Evolutionary conservation across 352 stramenopile species (phyloP).

Genomic region (Phytophthora aleatoria): DNA sequence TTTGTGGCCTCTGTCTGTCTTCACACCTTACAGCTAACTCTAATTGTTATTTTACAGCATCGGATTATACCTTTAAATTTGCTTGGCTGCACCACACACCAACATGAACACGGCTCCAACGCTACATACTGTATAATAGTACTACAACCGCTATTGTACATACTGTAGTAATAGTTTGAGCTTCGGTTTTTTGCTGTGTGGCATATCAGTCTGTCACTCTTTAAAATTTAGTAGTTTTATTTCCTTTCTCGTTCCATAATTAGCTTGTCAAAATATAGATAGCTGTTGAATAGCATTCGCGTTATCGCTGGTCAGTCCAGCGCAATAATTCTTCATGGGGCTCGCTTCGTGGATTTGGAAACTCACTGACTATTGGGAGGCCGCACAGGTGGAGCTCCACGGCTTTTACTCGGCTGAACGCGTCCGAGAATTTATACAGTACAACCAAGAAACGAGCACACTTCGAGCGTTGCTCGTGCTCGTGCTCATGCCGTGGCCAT

Average conservation of each 20-base stretch:
- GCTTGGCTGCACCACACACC: conserved; percentile 26
- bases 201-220: not conserved
- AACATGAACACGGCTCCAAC: not conserved
- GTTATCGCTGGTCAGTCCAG: not conserved
- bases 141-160: too few species aligned
- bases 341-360: not conserved
- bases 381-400: conserved; percentile 25
- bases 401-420: conserved; percentile 23
- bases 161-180: too few species aligned
- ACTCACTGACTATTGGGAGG: conserved; percentile 5
- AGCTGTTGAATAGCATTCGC: not conserved
- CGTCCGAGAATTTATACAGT: conserved; percentile 6
- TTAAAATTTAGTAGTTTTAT: not conserved
- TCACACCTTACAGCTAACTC: not conserved
- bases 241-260: not conserved
- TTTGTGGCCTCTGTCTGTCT: not conserved
- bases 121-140: too few species aligned
- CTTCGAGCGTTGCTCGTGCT: conserved; percentile 6
- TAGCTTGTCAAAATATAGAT: not conserved
- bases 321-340: conserved; percentile 4
- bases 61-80: conserved; percentile 43
- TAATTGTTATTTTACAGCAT: conserved; percentile 14
- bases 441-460: conserved; percentile 4
- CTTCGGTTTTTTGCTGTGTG: too few species aligned
- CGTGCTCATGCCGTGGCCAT: conserved; percentile 18